A percentile compares a stretch with the other conserved stretches of the same genome.
Evolutionary conservation across 805 yeast species (phyloP).

Genomic region (Kuraishia piskuri): DNA sequence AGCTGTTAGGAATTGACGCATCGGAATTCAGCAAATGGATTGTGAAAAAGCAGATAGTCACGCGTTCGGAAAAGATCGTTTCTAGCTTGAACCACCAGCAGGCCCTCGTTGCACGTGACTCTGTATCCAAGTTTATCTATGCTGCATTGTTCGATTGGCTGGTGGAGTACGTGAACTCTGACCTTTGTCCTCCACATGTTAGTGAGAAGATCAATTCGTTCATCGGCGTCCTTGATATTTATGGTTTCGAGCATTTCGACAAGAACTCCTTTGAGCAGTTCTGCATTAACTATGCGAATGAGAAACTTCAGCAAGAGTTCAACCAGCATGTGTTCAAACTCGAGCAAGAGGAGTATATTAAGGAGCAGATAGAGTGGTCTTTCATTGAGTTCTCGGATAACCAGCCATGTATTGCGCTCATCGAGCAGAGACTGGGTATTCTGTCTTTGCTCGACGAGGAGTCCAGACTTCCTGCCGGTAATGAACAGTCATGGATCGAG

Average conservation of each 20-base stretch:
- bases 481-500: slow-evolving; percentile 85
- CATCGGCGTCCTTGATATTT: slow-evolving; percentile 95
- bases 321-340: slow-evolving; percentile 95
- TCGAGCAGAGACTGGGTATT: slow-evolving; percentile 84
- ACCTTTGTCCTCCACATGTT: slow-evolving; percentile 70
- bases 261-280: slow-evolving; percentile 94
- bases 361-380: slow-evolving; percentile 92
- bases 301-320: slow-evolving; percentile 93
- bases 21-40: slow-evolving; percentile 78
- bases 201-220: slow-evolving; percentile 54
- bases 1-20: slow-evolving; percentile 75
- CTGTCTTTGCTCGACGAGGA: slow-evolving; percentile 89
- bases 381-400: slow-evolving; percentile 94
- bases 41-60: slow-evolving; percentile 81
- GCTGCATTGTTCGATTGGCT: slow-evolving; percentile 94
- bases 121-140: slow-evolving; percentile 92
- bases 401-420: slow-evolving; percentile 91
- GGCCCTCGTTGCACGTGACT: slow-evolving; percentile 87
- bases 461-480: slow-evolving; percentile 88
- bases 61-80: slow-evolving; percentile 87
- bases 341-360: slow-evolving; percentile 91
- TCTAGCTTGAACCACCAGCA: slow-evolving; percentile 77
- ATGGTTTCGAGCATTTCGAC: slow-evolving; percentile 95
- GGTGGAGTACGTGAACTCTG: slow-evolving; percentile 73
- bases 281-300: slow-evolving; percentile 95